Evolutionary conservation across 1,284 basidiomycete genomes (phyloP), one percentile per base, ranked within the genome.

Genomic region (Microbotryum violaceum): DNA sequence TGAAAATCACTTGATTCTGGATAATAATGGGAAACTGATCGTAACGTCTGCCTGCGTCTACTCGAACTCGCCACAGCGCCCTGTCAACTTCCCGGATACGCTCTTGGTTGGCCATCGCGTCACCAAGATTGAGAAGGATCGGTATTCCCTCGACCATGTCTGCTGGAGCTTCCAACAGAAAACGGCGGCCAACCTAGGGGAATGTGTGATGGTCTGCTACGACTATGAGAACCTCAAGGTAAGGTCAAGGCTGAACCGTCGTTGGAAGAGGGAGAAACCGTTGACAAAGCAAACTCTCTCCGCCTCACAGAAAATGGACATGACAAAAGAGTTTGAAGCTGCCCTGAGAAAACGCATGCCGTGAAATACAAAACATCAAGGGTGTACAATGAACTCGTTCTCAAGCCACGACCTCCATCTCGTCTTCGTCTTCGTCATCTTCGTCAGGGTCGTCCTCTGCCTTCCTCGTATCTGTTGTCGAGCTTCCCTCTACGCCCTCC

Each of bases 191-290:
- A 53, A 25, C n/a, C n/a, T 23, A 4, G 51, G 51, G 4, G 51
- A 53, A 31, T 25, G 27, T n/a, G 51, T 27, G 1, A 53, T 53
- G 51, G 51, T 53, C 29, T 53, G 51, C 20, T 53, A 53, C 27
- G 20, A 53, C 25, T 53, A 53, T 31, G 51, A 27, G 12, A n/a
- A 25, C 12, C 51, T 53, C 25, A 53, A 33, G 31, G 51, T 53
- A n/a, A 53, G 51, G 25, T 14, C 48, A 49, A 29, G 31, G 9
- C 9, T 10, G 31, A 31, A 31, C 31, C 9, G 31, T 31, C 31
- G 31, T 31, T 31, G 31, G 8, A 9, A 31, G 29, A 31, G 9
- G 31, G 31, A 8, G 9, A 31, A 31, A 29, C 12, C 6, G 48
- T 20, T 49, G 48, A 49, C 48, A 16, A 12, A 29, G 14, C 31